A percentile compares a stretch with the other conserved stretches of the same genome.
Evolutionary conservation across 2,329 filamentous ascomycete genomes (phyloP).

Genomic region (Camillea tinctor): DNA sequence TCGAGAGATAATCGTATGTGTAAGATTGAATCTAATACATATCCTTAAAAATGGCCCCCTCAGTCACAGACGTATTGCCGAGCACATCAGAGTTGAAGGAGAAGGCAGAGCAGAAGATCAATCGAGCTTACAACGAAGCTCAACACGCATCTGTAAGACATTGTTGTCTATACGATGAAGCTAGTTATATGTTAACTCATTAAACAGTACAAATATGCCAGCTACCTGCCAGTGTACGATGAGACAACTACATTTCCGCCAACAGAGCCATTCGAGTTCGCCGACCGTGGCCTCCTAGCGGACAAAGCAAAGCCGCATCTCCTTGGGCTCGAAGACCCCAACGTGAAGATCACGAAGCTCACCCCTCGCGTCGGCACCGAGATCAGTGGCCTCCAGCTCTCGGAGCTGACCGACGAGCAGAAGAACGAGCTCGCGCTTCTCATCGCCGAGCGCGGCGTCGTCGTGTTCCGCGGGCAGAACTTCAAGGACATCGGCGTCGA

Average conservation of each 20-base stretch:
- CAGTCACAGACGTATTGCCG: constrained; percentile 23
- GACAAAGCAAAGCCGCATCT: constrained; percentile 43
- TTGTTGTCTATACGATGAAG: not conserved
- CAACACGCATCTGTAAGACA: constrained; percentile 24
- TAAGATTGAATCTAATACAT: not conserved
- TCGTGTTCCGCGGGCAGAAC: constrained; percentile 28
- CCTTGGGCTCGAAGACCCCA: constrained; percentile 31
- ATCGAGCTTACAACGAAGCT: constrained; percentile 20
- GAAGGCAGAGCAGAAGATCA: constrained; percentile 24
- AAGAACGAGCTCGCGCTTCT: constrained; percentile 28
- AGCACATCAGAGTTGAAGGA: constrained; percentile 20
- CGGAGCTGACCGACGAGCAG: constrained; percentile 25
- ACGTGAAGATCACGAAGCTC: constrained; percentile 24
- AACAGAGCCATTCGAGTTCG: constrained; percentile 40
- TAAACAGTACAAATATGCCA: constrained; percentile 34
- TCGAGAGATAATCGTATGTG: not conserved
- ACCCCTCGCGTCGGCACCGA: constrained; percentile 29
- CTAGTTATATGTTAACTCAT: not conserved
- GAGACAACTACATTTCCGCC: constrained; percentile 37
- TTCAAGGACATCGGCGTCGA: constrained; percentile 38
- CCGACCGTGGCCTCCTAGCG: constrained; percentile 40
- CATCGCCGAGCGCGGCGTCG: constrained; percentile 27
- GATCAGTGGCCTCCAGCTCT: constrained; percentile 28
- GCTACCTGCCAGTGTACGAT: constrained; percentile 37
- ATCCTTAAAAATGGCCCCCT: constrained; percentile 24